These are phyloP conservation scores for Euphorbia tirucalli DNA, from an alignment of 345 rosid genomes.

Conservation along the genomic window DNA sequence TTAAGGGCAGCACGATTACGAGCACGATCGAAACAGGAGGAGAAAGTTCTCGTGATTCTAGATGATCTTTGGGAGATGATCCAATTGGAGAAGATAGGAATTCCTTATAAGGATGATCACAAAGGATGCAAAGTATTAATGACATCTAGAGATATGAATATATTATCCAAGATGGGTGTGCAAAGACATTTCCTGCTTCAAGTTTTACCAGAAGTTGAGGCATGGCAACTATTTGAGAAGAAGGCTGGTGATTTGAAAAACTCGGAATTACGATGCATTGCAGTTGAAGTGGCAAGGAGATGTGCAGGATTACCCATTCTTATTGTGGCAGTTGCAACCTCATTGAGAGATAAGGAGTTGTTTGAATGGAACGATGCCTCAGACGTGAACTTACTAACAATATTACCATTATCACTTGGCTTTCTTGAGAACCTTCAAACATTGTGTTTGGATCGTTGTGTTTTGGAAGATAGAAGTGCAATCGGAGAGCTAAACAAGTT, in stretches of 20 bases:
- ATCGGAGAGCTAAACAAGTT: slow-evolving; percentile 21
- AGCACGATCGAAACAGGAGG: neutral
- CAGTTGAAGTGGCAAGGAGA: neutral
- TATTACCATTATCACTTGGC: slow-evolving; percentile 13
- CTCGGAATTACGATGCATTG: neutral
- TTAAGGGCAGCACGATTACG: slow-evolving; percentile 1
- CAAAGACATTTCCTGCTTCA: neutral
- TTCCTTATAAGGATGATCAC: neutral
- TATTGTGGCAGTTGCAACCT: slow-evolving; percentile 4
- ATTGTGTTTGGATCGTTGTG: slow-evolving; percentile 2
- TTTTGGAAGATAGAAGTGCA: neutral
- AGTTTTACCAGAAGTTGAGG: neutral
- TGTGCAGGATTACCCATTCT: slow-evolving; percentile 19
- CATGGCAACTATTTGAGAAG: slow-evolving; percentile 11
- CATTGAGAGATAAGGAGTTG: neutral
- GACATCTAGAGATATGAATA: slow-evolving; percentile 8
- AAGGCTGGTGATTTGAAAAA: neutral
- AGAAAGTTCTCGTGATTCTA: slow-evolving; percentile 5
- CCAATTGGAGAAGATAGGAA: slow-evolving; percentile 2
- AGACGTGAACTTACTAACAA: neutral
- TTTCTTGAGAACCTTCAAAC: slow-evolving; percentile 13
- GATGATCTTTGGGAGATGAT: slow-evolving; percentile 14
- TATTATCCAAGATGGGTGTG: neutral
- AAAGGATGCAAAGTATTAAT: slow-evolving; percentile 16
- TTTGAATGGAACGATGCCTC: slow-evolving; percentile 18